Evolutionary conservation across 2,329 filamentous ascomycete genomes (phyloP).

Genomic region (Hortaea werneckii): DNA sequence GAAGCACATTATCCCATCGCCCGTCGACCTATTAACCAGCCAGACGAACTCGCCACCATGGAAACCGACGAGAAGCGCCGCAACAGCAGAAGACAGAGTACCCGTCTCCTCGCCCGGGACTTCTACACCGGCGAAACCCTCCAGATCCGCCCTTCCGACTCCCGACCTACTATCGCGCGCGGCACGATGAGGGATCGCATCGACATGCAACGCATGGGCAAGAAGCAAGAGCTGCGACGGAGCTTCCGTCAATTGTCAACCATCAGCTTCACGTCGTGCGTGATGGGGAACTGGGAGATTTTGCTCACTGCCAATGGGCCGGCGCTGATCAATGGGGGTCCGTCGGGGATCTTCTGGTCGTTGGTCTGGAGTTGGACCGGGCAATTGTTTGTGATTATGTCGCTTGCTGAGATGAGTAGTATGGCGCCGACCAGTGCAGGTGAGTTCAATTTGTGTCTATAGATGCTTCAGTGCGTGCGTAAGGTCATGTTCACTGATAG

Average conservation of each 20-base stretch:
- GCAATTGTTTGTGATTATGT: constrained; percentile 23
- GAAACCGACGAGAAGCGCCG: no score
- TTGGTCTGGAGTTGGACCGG: constrained; percentile 18
- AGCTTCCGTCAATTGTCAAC: constrained; percentile 16
- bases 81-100: no score
- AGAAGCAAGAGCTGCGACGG: constrained; percentile 13
- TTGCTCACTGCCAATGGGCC: constrained; percentile 15
- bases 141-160: background rate
- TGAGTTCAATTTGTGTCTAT: constrained; percentile 14
- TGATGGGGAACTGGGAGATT: constrained; percentile 45
- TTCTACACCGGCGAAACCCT: no score
- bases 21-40: no score
- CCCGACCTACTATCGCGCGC: background rate
- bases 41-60: no score
- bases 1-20: no score
- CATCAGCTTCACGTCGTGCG: constrained; percentile 37
- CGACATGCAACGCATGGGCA: constrained; percentile 5
- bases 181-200: background rate
- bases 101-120: no score
- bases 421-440: constrained; percentile 22
- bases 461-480: background rate
- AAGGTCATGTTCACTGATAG: background rate
- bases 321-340: constrained; percentile 17
- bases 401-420: constrained; percentile 25
- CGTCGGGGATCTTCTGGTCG: constrained; percentile 22